phyloP scores from a whole-genome alignment of 345 rosid species.

The Rhodomyrtus tomentosa region DNA sequence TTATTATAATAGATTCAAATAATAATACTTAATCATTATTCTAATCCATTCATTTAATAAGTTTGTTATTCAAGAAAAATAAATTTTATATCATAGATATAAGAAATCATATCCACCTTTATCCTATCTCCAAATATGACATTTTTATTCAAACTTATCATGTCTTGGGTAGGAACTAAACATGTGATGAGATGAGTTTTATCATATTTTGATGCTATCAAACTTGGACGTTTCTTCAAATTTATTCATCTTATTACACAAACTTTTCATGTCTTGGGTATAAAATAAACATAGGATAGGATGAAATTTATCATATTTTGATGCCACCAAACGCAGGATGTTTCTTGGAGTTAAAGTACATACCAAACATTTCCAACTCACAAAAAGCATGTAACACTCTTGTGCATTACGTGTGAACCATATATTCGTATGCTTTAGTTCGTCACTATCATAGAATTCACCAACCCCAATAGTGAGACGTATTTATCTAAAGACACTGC shows the following conservation, averaged over 20 bases:
- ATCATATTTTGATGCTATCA: not conserved
- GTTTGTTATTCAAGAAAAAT: not conserved
- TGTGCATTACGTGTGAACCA: too few relatives aligned
- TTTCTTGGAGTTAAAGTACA: too few relatives aligned
- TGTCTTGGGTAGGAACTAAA: not conserved
- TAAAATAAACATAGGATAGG: not conserved
- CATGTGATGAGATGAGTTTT: not conserved
- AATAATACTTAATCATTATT: too few relatives aligned
- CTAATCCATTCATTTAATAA: not conserved
- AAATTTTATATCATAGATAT: not conserved
- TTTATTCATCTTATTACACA: not conserved
- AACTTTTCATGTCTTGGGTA: not conserved
- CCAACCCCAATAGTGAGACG: not conserved
- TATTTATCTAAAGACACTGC: not conserved
- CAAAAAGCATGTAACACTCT: too few relatives aligned
- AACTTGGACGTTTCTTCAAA: not conserved
- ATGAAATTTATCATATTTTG: not conserved
- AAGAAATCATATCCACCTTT: not conserved
- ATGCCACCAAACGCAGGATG: too few relatives aligned
- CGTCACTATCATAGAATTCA: not conserved
- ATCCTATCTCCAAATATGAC: not conserved
- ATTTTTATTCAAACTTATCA: not conserved
- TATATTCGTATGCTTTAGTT: too few relatives aligned
- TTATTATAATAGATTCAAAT: too few relatives aligned
- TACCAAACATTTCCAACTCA: too few relatives aligned